Base-by-base conservation (phyloP, 306 rosid species). In the Gynostemma pentaphyllum region DNA sequence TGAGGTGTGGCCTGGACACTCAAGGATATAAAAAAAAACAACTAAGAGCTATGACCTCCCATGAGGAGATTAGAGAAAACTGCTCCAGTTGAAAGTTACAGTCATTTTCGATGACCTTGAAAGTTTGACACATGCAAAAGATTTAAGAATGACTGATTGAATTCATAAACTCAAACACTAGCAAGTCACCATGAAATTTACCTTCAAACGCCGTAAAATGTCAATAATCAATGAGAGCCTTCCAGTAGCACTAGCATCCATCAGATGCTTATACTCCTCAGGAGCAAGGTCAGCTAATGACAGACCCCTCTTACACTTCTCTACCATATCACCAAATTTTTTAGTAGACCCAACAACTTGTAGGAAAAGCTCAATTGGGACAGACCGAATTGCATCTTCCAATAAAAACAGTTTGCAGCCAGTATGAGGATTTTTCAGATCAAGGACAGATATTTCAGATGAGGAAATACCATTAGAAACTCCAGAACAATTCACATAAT, bases 141-240 rank as follows among this genome's bases (percentile, higher is more conserved):
- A 37, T 37, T 30, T 40, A 54, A 15, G 23, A 82, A 60, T 40
- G 8, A 60, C 15, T 27, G 14, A 5, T 42, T 23, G 24, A 29
- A 28, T 41, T 42, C 9, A 0, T 9, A 21, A 41, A 63, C 41
- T 63, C 28, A 5, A 26, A 28, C 29, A 27, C 15, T 44, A 44
- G 9, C 24, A 63, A 63, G 27, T 15, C 27, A 2, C n/a, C 39
- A 29, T 23, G 40, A 44, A 24, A 36, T 45, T 68, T 87, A 92
- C 98, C 96, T 92, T 92, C 72, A 92, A 70, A 46, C 96, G 84
- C 62, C 89, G 80, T 78, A 92, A 81, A 72, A 86, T 88, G 76
- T 92, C 98, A 75, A 88, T 71, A 75, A 92, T 66, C 73, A 72
- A 46, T 24, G 98, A 92, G 29, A 92, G 78, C 80, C 98, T 86